Conservation (phyloP, 2,329 filamentous ascomycete genomes). For the Thelonectria olida region DNA sequence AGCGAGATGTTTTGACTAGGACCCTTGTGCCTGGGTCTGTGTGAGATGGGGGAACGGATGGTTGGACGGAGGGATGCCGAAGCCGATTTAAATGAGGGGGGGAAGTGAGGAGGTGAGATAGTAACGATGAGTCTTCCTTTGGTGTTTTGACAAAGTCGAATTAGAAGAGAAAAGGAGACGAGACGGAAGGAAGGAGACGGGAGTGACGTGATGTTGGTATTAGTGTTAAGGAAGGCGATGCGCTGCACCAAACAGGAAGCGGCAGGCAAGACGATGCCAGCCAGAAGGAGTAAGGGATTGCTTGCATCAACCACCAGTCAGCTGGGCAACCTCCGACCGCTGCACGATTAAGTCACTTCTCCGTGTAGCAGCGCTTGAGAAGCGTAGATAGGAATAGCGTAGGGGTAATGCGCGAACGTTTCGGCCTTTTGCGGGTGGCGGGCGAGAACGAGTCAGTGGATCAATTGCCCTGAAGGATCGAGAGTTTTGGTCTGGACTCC, state of each 20-base stretch:
- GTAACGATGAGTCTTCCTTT: neutral
- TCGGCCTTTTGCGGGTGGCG: constrained; percentile 15
- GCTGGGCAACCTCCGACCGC: constrained; percentile 22
- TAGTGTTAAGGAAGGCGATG: neutral
- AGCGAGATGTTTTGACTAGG: constrained; percentile 14
- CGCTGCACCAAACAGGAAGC: constrained; percentile 7
- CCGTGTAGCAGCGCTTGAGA: neutral
- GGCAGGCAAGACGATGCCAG: constrained; percentile 14
- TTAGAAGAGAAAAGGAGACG: neutral
- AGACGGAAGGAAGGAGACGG: neutral
- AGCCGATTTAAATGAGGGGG: neutral
- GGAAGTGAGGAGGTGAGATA: neutral
- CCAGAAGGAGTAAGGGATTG: constrained; percentile 10
- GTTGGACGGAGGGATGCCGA: neutral
- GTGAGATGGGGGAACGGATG: constrained; percentile 9
- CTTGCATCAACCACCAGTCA: constrained; percentile 35
- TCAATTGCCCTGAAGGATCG: constrained; percentile 10
- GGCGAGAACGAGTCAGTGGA: constrained; percentile 21
- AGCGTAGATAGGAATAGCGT: neutral
- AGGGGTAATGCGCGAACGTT: constrained; percentile 4
- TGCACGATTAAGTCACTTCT: constrained; percentile 20
- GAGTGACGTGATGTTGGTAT: neutral
- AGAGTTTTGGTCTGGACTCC: neutral
- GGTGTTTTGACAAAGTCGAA: neutral
- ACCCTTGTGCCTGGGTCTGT: constrained; percentile 15